These are phyloP conservation scores for Metarhizium rileyi DNA, from an alignment of 2,329 filamentous ascomycete genomes.

Conservation along the genomic window DNA sequence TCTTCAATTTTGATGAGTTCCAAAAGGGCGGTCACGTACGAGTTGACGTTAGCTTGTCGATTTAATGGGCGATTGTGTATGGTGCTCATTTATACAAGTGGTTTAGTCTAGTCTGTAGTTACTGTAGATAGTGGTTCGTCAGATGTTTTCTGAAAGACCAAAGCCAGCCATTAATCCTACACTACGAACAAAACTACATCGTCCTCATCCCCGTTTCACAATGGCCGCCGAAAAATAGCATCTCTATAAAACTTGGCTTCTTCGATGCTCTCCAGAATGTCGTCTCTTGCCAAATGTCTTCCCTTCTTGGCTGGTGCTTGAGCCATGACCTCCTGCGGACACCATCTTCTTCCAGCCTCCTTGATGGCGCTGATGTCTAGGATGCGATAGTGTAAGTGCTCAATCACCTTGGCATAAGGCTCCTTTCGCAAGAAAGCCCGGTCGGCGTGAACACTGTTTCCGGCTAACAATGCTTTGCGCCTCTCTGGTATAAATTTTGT, in stretches of 20 bases:
- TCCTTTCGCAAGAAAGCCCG: slow-evolving; percentile 64
- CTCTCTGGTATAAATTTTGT: slow-evolving; percentile 57
- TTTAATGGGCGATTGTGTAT: too few relatives aligned
- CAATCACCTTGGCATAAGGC: slow-evolving; percentile 64
- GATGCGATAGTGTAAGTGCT: slow-evolving; percentile 80
- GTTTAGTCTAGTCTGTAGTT: too few relatives aligned
- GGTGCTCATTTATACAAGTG: too few relatives aligned
- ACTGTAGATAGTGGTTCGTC: neutral
- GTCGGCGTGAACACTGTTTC: slow-evolving; percentile 90
- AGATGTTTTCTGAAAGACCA: neutral
- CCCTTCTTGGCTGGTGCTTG: slow-evolving; percentile 63
- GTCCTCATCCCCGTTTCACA: neutral
- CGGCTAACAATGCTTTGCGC: slow-evolving; percentile 65
- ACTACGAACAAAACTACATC: neutral
- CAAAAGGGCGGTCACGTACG: too few relatives aligned
- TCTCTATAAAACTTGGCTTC: slow-evolving; percentile 80
- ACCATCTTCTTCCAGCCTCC: slow-evolving; percentile 81
- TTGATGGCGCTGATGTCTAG: slow-evolving; percentile 89
- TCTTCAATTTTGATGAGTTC: too few relatives aligned
- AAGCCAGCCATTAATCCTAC: neutral
- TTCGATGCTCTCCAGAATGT: slow-evolving; percentile 90
- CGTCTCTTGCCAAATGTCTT: slow-evolving; percentile 72
- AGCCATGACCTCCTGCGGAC: slow-evolving; percentile 33
- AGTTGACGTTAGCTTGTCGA: too few relatives aligned
- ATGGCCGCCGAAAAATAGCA: slow-evolving; percentile 47